phyloP scores from a whole-genome alignment of 495 filamentous ascomycete species.

The Pseudevernia furfuracea region DNA sequence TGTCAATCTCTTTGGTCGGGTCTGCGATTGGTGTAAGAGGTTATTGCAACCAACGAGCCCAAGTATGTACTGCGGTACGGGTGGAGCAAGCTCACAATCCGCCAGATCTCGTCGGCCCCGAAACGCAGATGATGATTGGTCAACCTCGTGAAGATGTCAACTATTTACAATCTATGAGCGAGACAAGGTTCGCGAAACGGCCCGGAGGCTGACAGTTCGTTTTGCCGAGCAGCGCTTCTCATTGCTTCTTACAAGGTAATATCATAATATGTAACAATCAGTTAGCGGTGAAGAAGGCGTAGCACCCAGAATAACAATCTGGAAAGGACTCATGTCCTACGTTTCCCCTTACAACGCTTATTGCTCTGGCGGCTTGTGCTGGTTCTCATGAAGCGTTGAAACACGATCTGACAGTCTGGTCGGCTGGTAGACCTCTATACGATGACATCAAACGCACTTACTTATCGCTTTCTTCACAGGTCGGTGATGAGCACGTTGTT shows the following conservation, averaged over 20 bases:
- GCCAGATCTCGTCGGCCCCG: neutral
- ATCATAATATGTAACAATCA: neutral
- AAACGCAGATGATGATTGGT: neutral
- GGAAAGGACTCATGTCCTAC: neutral
- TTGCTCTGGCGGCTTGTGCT: neutral
- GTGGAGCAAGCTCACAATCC: neutral
- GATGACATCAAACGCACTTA: neutral
- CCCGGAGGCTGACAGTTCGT: neutral
- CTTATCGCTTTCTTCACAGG: neutral
- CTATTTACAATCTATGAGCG: neutral
- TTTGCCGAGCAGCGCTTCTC: neutral
- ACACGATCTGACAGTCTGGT: neutral
- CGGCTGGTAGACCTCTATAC: neutral
- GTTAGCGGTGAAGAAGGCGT: neutral
- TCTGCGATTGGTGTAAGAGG: neutral
- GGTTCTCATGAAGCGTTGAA: neutral
- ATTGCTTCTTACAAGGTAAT: neutral
- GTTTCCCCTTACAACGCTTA: neutral
- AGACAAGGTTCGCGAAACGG: neutral
- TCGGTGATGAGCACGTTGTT: neutral
- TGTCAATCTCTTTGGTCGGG: neutral
- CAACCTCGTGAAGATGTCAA: neutral
- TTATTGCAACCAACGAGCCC: neutral
- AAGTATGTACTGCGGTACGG: neutral
- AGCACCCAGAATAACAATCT: neutral